phyloP scores from a whole-genome alignment of 2,329 filamentous ascomycete genomes.

The Nemania abortiva region DNA sequence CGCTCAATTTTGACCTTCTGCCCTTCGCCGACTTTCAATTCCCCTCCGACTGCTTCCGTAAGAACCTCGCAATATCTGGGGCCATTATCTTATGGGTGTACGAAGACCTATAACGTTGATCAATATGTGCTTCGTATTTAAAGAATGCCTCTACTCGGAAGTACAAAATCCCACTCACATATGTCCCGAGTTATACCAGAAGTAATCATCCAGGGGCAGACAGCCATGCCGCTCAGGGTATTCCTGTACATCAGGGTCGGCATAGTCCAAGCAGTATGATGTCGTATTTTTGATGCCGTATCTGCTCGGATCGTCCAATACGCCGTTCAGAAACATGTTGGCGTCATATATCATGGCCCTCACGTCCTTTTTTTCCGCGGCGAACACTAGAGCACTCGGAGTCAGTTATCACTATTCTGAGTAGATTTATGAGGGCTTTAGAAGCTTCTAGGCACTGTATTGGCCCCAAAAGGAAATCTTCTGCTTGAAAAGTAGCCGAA shows the following conservation, averaged over 20 bases:
- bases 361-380: constrained; percentile 34
- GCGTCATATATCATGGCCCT: constrained; percentile 50
- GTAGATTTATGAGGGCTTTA: too few relatives aligned
- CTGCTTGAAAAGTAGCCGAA: too few relatives aligned
- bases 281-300: constrained; percentile 50
- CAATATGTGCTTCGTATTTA: constrained; percentile 6
- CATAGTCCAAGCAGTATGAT: constrained; percentile 46
- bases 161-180: constrained; percentile 36
- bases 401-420: too few relatives aligned
- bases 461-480: too few relatives aligned
- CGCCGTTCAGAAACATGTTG: constrained; percentile 49
- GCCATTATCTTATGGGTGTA: constrained; percentile 40
- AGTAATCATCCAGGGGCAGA: constrained; percentile 48
- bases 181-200: constrained; percentile 52
- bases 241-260: constrained; percentile 43
- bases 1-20: not conserved
- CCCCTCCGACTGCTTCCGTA: constrained; percentile 33
- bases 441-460: too few relatives aligned
- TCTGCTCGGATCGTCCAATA: constrained; percentile 46
- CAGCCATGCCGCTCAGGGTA: constrained; percentile 48
- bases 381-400: constrained; percentile 47
- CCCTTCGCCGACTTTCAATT: not conserved
- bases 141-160: not conserved
- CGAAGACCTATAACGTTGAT: constrained; percentile 30
- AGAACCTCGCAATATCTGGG: constrained; percentile 29